phyloP scores from a whole-genome alignment of 177 flowering plant genomes.

The Vitis hybrid region DNA sequence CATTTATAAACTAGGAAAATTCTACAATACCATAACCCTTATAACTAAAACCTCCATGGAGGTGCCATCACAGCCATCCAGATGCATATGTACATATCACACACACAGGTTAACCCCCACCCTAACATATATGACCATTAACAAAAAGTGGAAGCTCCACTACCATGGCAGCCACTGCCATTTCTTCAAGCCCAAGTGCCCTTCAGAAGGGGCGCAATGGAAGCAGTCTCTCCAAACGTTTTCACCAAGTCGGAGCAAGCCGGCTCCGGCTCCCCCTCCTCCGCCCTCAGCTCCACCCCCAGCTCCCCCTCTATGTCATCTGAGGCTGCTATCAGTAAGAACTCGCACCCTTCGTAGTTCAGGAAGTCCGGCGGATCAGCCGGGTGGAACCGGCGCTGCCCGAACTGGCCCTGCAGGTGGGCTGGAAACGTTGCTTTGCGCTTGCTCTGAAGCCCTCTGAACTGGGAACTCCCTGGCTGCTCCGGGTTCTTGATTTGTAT shows the following conservation, averaged over 20 bases:
- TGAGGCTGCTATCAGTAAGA: conserved; percentile 71
- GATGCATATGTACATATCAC: no score
- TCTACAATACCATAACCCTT: no score
- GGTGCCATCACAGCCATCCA: no score
- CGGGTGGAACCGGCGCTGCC: conserved; percentile 31
- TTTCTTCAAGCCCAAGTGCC: conserved; percentile 50
- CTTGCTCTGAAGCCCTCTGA: conserved; percentile 54
- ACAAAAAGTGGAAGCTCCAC: no score
- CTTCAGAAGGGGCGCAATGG: conserved; percentile 41
- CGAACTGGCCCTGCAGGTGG: conserved; percentile 59
- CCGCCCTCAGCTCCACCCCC: conserved; percentile 53
- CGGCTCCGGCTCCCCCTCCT: conserved; percentile 23
- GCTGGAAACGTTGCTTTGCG: conserved; percentile 74
- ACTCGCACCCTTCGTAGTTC: conserved; percentile 87
- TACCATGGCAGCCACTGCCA: no score
- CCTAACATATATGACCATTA: no score
- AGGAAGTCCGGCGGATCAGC: conserved; percentile 79
- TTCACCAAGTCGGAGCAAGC: conserved; percentile 57
- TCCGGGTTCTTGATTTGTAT: conserved; percentile 81
- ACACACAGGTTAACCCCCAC: no score
- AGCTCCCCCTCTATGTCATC: conserved; percentile 74
- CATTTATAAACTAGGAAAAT: no score
- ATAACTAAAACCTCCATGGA: no score
- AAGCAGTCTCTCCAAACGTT: conserved; percentile 57
- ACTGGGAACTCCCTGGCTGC: conserved; percentile 30